Conservation (phyloP, 768 basidiomycete species). For the Suillus variegatus region DNA sequence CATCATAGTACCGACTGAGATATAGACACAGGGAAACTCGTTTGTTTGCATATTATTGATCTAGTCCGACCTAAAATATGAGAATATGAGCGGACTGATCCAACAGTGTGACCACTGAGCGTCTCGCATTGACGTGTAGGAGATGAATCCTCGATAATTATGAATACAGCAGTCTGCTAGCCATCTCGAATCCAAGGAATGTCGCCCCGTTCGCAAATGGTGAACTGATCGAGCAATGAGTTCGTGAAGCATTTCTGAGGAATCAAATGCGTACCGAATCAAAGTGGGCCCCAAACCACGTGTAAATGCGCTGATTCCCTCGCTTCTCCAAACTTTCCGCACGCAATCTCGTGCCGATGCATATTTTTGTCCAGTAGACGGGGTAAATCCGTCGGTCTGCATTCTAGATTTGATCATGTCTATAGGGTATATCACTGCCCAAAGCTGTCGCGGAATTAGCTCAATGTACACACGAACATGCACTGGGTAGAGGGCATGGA, state of each 20-base stretch:
- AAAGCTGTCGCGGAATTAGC: conserved; percentile 51
- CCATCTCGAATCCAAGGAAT: conserved; percentile 95
- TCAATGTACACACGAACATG: conserved; percentile 2
- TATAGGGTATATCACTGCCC: conserved; percentile 93
- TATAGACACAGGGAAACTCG: not conserved
- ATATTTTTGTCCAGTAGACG: conserved; percentile 80
- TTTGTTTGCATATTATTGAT: not conserved
- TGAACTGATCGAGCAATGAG: conserved; percentile 53
- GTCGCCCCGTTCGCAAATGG: conserved; percentile 98
- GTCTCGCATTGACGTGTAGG: not conserved
- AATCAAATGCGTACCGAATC: conserved; percentile 63
- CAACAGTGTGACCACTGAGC: not conserved
- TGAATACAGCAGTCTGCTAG: conserved; percentile 66
- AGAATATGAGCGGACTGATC: not conserved
- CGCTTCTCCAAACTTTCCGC: conserved; percentile 77
- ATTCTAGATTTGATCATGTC: conserved; percentile 96
- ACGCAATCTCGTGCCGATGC: conserved; percentile 81
- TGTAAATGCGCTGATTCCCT: conserved; percentile 85
- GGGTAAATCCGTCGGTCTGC: conserved; percentile 89
- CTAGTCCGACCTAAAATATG: not conserved
- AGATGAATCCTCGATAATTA: conserved; percentile 9
- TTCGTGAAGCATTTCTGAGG: conserved; percentile 8
- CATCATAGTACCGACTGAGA: not conserved
- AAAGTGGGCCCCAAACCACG: conserved; percentile 91
- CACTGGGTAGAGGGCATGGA: not conserved